Conservation (phyloP, 169 alveolate genomes). For the Babesia bigemina region DNA sequence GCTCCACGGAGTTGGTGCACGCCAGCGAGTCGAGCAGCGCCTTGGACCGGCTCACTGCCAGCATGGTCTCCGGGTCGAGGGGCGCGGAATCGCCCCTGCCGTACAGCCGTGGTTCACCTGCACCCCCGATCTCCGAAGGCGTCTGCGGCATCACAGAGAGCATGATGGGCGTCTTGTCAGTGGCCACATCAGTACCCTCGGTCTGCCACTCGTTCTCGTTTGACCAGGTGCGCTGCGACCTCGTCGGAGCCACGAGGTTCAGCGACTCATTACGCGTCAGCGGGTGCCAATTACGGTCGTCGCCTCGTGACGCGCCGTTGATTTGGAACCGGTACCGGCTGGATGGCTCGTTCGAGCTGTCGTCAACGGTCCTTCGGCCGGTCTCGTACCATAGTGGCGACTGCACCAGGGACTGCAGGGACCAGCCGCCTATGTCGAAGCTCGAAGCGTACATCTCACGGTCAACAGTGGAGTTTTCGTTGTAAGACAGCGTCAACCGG, state of each 20-base stretch:
- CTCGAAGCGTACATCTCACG: slow-evolving; percentile 26
- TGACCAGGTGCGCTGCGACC: slow-evolving; percentile 15
- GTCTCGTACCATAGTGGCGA: slow-evolving; percentile 66
- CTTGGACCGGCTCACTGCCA: slow-evolving; percentile 15
- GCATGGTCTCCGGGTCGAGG: slow-evolving; percentile 14
- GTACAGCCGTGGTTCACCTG: neutral
- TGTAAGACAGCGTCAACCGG: neutral
- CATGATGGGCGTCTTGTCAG: neutral
- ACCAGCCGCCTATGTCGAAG: slow-evolving; percentile 47
- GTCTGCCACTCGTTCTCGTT: neutral
- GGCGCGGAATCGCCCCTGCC: neutral
- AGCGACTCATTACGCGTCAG: neutral
- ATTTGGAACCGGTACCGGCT: neutral
- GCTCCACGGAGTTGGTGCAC: slow-evolving; percentile 1
- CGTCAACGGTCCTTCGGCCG: slow-evolving; percentile 11
- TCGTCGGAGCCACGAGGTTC: neutral
- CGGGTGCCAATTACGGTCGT: slow-evolving; percentile 12
- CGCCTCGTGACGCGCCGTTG: neutral
- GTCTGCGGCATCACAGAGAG: neutral
- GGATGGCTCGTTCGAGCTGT: neutral
- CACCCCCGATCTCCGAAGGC: neutral
- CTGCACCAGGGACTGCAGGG: slow-evolving; percentile 56
- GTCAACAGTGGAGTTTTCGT: slow-evolving; percentile 25
- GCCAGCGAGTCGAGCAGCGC: slow-evolving; percentile 6
- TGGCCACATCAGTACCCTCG: neutral